Base-by-base conservation (phyloP, 345 rosid genomes). In the Populus nigra region DNA sequence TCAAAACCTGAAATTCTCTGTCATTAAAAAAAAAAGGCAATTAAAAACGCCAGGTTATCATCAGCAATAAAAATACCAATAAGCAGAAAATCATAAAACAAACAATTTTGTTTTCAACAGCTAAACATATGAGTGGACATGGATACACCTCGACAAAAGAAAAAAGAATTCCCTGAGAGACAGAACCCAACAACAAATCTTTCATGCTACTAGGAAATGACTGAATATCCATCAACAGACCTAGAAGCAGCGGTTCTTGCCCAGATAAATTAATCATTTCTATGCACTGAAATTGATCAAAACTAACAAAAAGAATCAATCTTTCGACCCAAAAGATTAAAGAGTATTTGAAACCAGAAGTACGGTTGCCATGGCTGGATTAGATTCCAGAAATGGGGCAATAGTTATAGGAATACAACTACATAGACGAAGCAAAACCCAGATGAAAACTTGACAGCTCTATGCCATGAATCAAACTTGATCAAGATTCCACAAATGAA, bases 1-100 rank as follows among this genome's bases (percentile, higher is more conserved):
- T 20, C 74, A 59, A 41, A 63, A 45, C 43, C 73, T 50, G 17
- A 68, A 63, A 55, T 33, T 36, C 63, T 67, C 83, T 78, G 76
- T 68, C 63, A 43, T 25, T 36, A 22, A 25, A 63, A 25, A 45
- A 38, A 53, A 5, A 16, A 65, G 39, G 47, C 25, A 35, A 36
- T 66, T 31, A 39, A 33, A 50, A 76, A 13, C 3, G 20, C n/a
- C 27, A 68, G 12, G 33, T 15, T 49, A 55, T 68, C 25, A 76
- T 50, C 63, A 70, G 65, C 68, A 81, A 47, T 5, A 70, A 62
- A 72, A 49, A 47, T 23, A 50, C n/a, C 20, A 20, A 2, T 22
- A 20, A n/a, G 35, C 45, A 72, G 18, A 20, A 57, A 59, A 33
- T 9, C 17, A 27, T 63, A 16, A 18, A 18, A 7, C 41, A 49